Percentiles rank a stretch among this genome's conserved stretches.
These are phyloP conservation scores for Penicillium angulare DNA, from an alignment of 495 filamentous ascomycete genomes.

Conservation along the genomic window DNA sequence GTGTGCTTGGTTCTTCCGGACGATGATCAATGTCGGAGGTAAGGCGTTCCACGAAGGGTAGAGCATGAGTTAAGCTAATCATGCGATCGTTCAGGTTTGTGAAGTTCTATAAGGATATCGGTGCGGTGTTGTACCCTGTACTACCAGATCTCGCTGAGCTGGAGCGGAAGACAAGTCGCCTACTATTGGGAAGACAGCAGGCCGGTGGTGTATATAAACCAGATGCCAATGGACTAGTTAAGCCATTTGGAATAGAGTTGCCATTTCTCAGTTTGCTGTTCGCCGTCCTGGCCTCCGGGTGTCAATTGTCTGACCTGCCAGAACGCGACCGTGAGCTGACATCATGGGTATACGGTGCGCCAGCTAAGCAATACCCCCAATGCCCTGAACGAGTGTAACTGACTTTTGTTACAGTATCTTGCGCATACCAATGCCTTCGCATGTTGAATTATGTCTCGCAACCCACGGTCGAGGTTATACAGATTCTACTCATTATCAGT, in stretches of 20 bases:
- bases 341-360: slow-evolving; percentile 59
- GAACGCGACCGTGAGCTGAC: slow-evolving; percentile 55
- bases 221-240: slow-evolving; percentile 35
- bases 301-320: slow-evolving; percentile 70
- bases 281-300: slow-evolving; percentile 76
- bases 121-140: slow-evolving; percentile 77
- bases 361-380: too few relatives aligned
- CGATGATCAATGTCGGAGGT: slow-evolving; percentile 62
- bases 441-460: slow-evolving; percentile 61
- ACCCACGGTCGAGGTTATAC: slow-evolving; percentile 55
- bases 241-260: slow-evolving; percentile 45
- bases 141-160: slow-evolving; percentile 67
- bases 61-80: slow-evolving; percentile 1
- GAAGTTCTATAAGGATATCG: slow-evolving; percentile 70
- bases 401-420: slow-evolving; percentile 46
- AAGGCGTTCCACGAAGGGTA: slow-evolving; percentile 1
- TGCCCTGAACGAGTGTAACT: slow-evolving; percentile 2
- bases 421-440: slow-evolving; percentile 61
- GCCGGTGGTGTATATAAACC: slow-evolving; percentile 43
- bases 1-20: slow-evolving; percentile 66
- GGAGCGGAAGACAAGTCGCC: slow-evolving; percentile 61
- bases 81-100: slow-evolving; percentile 54
- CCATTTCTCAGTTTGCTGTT: slow-evolving; percentile 55
- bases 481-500: slow-evolving; percentile 57
- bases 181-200: slow-evolving; percentile 62